These are phyloP conservation scores for Microcos paniculata DNA, from an alignment of 345 rosid genomes.

Conservation along the genomic window DNA sequence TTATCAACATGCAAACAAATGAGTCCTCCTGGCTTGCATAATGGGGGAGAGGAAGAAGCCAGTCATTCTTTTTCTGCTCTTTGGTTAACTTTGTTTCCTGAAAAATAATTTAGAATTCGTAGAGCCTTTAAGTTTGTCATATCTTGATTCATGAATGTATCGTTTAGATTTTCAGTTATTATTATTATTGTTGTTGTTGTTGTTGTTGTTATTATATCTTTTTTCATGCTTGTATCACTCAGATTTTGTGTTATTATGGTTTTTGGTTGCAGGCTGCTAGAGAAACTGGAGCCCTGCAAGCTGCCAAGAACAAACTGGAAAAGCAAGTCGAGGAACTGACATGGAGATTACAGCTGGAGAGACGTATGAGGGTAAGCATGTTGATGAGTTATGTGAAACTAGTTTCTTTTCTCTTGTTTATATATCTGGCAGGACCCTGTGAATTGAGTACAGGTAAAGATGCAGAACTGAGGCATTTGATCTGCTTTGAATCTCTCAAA, in stretches of 20 bases:
- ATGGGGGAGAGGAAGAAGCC: not conserved
- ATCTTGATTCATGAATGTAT: not conserved
- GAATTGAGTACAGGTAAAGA: not conserved
- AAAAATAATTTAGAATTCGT: not conserved
- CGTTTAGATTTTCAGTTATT: not conserved
- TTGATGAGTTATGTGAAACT: slow-evolving; percentile 8
- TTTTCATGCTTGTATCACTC: not conserved
- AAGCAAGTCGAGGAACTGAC: slow-evolving; percentile 99
- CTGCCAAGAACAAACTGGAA: slow-evolving; percentile 95
- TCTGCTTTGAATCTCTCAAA: not conserved
- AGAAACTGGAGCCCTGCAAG: slow-evolving; percentile 99
- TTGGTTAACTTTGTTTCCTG: slow-evolving; percentile 7
- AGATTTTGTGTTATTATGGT: slow-evolving; percentile 11
- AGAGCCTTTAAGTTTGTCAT: not conserved
- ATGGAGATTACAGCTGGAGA: slow-evolving; percentile 97
- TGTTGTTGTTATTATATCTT: no score
- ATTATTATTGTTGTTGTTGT: slow-evolving; percentile 3
- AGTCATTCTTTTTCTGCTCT: not conserved
- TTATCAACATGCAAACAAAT: not conserved
- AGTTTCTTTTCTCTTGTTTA: not conserved
- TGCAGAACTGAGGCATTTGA: not conserved
- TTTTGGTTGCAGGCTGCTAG: slow-evolving; percentile 74
- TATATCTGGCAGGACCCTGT: not conserved
- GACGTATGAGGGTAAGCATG: slow-evolving; percentile 82
- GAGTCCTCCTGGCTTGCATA: not conserved